Evolutionary conservation across 2,329 filamentous ascomycete genomes (phyloP).

Genomic region (Camillea tinctor): DNA sequence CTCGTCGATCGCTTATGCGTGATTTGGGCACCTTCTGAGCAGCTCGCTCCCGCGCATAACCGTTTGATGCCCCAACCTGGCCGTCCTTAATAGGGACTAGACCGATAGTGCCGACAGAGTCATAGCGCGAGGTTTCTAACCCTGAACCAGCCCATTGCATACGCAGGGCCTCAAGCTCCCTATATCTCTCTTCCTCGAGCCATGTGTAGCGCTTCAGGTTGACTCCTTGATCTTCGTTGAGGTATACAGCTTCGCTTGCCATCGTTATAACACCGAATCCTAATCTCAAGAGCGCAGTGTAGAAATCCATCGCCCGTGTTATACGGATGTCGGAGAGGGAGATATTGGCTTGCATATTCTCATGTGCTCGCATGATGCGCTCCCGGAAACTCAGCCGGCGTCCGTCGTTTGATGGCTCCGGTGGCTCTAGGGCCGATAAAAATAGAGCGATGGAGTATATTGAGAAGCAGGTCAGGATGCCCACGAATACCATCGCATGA

Average conservation of each 20-base stretch:
- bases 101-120: conserved; percentile 53
- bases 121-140: conserved; percentile 47
- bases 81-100: conserved; percentile 53
- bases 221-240: conserved; percentile 83
- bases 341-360: conserved; percentile 89
- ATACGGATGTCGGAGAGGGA: conserved; percentile 79
- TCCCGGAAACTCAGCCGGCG: conserved; percentile 48
- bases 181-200: conserved; percentile 83
- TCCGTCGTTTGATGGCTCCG: conserved; percentile 41
- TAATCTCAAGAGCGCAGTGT: conserved; percentile 80
- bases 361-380: conserved; percentile 69
- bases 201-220: conserved; percentile 77
- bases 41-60: conserved; percentile 70
- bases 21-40: conserved; percentile 55
- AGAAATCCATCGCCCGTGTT: conserved; percentile 90
- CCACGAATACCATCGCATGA: conserved; percentile 80
- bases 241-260: conserved; percentile 91
- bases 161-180: conserved; percentile 67
- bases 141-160: conserved; percentile 50
- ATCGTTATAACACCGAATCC: conserved; percentile 89
- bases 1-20: conserved; percentile 43
- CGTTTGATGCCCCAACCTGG: conserved; percentile 45
- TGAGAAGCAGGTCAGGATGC: conserved; percentile 70
- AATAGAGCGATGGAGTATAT: conserved; percentile 79
- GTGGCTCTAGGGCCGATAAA: conserved; percentile 69